Evolutionary conservation across 1,139 yeast genomes (phyloP), one percentile per base, ranked within the genome.

Genomic region (Pichia cactophila): DNA sequence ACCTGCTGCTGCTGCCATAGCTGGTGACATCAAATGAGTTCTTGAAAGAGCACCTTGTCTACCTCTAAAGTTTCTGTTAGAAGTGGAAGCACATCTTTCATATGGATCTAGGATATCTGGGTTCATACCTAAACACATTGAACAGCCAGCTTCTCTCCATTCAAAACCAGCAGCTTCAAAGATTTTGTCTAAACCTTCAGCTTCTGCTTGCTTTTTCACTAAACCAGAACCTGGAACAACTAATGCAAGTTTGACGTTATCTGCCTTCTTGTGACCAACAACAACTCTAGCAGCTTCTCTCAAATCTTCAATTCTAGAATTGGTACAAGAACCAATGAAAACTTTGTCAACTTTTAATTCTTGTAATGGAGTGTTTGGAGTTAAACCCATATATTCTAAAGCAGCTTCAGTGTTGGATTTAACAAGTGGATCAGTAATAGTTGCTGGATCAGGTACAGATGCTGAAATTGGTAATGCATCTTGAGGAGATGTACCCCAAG

Each of bases 111-210:
- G 78, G 61, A 92, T 90, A 73, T 92, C 98, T 41, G 97, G 97
- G 72, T 92, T 92, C 98, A 92, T 92, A 70, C 98, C 98, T 53
- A 92, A 79, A 73, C 98, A 92, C 98, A 92, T 92, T 46, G 97
- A 90, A 72, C 98, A 92, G 55, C 98, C 98, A 56, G 98, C 97
- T 73, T 92, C 98, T 74, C 98, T 85, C 98, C 98, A 92, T 61
- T 86, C 89, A 65, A 92, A 92, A 29, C 96, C 97, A 50, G 98
- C 97, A 47, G 80, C 88, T 62, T 75, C 81, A 62, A 92, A 92
- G 54, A 92, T 78, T 73, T 87, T 86, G 67, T 92, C 94, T 51
- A 92, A 77, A 48, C 98, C 98, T 72, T 92, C 98, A 57, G 72
- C 75, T 71, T 92, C 98, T 50, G 98, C 98, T 71, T 88, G 95